These are phyloP conservation scores for Rhinocladiella mackenziei DNA, from an alignment of 2,329 filamentous ascomycete species.

Conservation along the genomic window DNA sequence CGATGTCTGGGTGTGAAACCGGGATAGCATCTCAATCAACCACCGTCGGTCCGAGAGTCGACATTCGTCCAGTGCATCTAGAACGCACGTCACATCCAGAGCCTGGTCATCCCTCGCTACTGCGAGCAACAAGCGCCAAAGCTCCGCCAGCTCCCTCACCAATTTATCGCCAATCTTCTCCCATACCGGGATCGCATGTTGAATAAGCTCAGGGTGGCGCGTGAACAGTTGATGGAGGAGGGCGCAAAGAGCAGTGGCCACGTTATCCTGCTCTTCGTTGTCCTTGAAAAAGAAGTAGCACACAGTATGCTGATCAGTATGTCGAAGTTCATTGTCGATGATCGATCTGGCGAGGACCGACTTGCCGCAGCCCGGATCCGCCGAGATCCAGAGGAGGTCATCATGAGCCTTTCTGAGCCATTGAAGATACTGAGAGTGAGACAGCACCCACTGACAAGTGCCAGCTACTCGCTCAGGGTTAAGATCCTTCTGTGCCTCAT, in stretches of 20 bases:
- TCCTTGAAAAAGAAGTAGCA: conserved; percentile 42
- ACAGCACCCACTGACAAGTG: conserved; percentile 37
- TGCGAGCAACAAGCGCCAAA: conserved; percentile 16
- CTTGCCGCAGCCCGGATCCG: conserved; percentile 42
- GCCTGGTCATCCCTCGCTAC: background rate
- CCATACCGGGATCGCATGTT: conserved; percentile 11
- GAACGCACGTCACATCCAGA: conserved; percentile 13
- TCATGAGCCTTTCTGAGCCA: conserved; percentile 30
- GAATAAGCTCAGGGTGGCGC: conserved; percentile 30
- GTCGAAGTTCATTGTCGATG: conserved; percentile 33
- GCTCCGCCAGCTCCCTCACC: background rate
- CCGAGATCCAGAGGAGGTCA: conserved; percentile 40
- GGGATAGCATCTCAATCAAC: conserved; percentile 11
- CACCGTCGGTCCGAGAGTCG: conserved; percentile 1
- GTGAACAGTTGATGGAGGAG: conserved; percentile 39
- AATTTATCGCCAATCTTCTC: conserved; percentile 13
- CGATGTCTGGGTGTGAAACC: conserved; percentile 9
- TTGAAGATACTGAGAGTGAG: conserved; percentile 29
- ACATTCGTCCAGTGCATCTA: conserved; percentile 27
- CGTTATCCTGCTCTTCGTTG: conserved; percentile 34
- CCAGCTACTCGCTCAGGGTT: conserved; percentile 32
- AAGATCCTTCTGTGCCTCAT: conserved; percentile 34
- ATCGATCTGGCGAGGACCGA: conserved; percentile 39
- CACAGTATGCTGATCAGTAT: conserved; percentile 20
- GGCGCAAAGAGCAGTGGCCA: conserved; percentile 34